Conservation (phyloP, 805 yeast species). For the Kregervanrija delftensis region DNA sequence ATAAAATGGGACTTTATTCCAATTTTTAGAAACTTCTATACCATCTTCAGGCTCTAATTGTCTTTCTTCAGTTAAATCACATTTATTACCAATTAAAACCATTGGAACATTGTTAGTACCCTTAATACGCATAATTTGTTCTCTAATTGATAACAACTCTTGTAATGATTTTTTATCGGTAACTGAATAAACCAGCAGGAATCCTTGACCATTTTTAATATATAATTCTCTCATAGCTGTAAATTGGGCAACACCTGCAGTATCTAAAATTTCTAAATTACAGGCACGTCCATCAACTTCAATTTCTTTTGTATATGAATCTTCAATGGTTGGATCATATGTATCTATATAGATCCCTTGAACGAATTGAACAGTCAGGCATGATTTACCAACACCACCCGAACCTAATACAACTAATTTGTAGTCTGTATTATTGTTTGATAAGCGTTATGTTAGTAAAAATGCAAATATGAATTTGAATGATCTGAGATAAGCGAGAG, state of each 20-base stretch:
- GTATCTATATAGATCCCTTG: slow-evolving; percentile 86
- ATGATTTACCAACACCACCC: slow-evolving; percentile 96
- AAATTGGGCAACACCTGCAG: slow-evolving; percentile 76
- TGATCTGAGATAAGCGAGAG: too few relatives aligned
- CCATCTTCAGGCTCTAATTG: slow-evolving; percentile 79
- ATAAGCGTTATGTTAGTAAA: too few relatives aligned
- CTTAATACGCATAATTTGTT: slow-evolving; percentile 79
- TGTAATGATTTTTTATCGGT: slow-evolving; percentile 60
- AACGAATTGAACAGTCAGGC: slow-evolving; percentile 85
- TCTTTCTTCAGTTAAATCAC: slow-evolving; percentile 73
- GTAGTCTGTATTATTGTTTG: slow-evolving; percentile 45
- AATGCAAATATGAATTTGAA: too few relatives aligned
- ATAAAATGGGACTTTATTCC: slow-evolving; percentile 89
- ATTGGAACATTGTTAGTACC: slow-evolving; percentile 74
- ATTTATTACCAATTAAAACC: slow-evolving; percentile 87
- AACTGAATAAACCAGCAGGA: slow-evolving; percentile 50
- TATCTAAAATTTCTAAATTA: slow-evolving; percentile 69
- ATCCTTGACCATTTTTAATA: slow-evolving; percentile 81
- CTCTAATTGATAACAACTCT: slow-evolving; percentile 72
- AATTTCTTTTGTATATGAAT: slow-evolving; percentile 83
- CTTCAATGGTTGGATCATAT: slow-evolving; percentile 97
- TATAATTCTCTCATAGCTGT: slow-evolving; percentile 91
- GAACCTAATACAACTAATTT: slow-evolving; percentile 91
- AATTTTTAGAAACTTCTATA: slow-evolving; percentile 68
- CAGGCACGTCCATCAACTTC: slow-evolving; percentile 85